Evolutionary conservation across 441 rosid genomes (phyloP).

Genomic region (Mallotus japonicus): DNA sequence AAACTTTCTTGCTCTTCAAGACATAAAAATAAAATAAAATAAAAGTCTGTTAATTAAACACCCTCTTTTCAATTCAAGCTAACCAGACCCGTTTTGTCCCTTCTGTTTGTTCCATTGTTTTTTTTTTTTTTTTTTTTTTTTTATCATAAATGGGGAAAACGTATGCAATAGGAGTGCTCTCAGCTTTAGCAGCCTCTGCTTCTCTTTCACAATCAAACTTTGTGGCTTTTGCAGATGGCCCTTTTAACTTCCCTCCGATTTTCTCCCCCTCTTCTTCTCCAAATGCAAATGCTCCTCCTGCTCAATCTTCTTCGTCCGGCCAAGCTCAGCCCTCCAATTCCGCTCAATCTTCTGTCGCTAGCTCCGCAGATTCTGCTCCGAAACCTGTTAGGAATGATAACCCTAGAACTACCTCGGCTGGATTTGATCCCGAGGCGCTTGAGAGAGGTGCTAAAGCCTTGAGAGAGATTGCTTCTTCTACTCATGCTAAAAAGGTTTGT

Average conservation of each 20-base stretch:
- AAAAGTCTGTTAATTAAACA: no score
- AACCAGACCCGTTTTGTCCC: no score
- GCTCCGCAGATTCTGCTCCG: slow-evolving; percentile 36
- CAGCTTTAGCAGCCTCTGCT: slow-evolving; percentile 68
- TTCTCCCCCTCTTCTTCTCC: slow-evolving; percentile 26
- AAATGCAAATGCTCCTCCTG: slow-evolving; percentile 32
- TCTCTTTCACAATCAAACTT: slow-evolving; percentile 41
- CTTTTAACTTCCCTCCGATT: slow-evolving; percentile 45
- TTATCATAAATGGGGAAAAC: slow-evolving; percentile 51
- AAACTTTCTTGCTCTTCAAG: slow-evolving; percentile 43
- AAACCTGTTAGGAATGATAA: slow-evolving; percentile 54
- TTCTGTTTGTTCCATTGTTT: neutral
- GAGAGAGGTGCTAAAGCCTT: slow-evolving; percentile 84
- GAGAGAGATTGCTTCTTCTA: slow-evolving; percentile 60
- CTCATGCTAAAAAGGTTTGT: slow-evolving; percentile 74
- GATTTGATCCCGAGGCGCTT: slow-evolving; percentile 89
- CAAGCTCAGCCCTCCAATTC: slow-evolving; percentile 35
- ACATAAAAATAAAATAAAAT: neutral
- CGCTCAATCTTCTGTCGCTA: slow-evolving; percentile 16
- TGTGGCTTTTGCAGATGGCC: slow-evolving; percentile 53
- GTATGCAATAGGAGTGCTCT: slow-evolving; percentile 53
- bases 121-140: slow-evolving; percentile 5
- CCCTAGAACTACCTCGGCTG: slow-evolving; percentile 86
- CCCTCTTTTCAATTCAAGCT: no score
- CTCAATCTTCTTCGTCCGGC: slow-evolving; percentile 12